A percentile compares a stretch with the other conserved stretches of the same genome.
Conservation (phyloP, 2,329 filamentous ascomycete species). For the Rhynchosporium secalis region DNA sequence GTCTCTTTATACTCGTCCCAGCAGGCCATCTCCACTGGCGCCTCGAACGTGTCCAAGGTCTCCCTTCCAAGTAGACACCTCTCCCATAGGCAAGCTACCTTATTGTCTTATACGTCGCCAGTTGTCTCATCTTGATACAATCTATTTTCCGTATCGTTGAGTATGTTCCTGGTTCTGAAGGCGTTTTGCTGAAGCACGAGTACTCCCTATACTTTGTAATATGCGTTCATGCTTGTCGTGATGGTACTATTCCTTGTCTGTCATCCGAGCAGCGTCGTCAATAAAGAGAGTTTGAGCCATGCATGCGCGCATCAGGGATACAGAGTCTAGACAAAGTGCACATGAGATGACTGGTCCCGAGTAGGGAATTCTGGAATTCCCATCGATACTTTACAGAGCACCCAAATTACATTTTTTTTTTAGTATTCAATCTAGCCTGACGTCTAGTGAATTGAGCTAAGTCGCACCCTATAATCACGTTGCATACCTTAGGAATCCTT, state of each 20-base stretch:
- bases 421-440: too few species aligned
- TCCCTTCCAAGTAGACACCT: conserved; percentile 18
- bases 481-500: too few species aligned
- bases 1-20: conserved; percentile 49
- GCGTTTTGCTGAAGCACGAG: conserved; percentile 46
- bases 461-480: too few species aligned
- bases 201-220: conserved; percentile 47
- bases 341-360: conserved; percentile 6
- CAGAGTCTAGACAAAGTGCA: conserved; percentile 11
- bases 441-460: too few species aligned
- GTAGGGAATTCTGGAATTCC: too few species aligned
- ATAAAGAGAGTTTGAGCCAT: not conserved
- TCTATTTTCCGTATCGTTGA: conserved; percentile 48
- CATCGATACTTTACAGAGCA: too few species aligned
- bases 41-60: conserved; percentile 40
- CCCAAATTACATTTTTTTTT: too few species aligned
- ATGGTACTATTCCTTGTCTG: conserved; percentile 41
- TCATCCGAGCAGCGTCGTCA: conserved; percentile 37
- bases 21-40: conserved; percentile 45
- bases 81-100: conserved; percentile 42
- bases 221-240: conserved; percentile 43
- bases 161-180: conserved; percentile 45
- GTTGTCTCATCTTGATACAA: conserved; percentile 47
- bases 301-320: not conserved
- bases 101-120: conserved; percentile 43